These are phyloP conservation scores for Gamsiella multidivaricata DNA, from an alignment of 192 early-diverging fungal species.

Conservation along the genomic window DNA sequence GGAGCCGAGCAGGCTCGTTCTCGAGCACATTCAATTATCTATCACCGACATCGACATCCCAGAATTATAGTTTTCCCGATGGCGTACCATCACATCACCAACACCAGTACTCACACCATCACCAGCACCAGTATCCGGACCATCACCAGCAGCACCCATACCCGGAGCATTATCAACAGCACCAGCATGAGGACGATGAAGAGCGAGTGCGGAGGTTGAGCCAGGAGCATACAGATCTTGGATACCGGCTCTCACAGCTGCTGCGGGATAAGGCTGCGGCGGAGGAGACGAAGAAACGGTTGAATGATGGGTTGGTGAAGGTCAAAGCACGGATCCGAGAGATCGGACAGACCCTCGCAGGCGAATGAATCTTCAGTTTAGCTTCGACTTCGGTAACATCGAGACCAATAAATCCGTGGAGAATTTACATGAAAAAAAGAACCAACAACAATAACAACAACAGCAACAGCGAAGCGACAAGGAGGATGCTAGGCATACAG, in stretches of 20 bases:
- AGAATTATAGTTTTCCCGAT: too few species aligned
- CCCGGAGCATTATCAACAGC: neutral
- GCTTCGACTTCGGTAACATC: too few species aligned
- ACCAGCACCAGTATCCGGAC: neutral
- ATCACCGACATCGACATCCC: too few species aligned
- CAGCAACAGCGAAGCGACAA: neutral
- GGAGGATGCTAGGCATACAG: too few species aligned
- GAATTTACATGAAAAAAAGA: too few species aligned
- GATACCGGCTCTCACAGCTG: constrained; percentile 7
- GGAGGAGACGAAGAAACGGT: constrained; percentile 23
- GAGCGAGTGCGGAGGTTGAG: neutral
- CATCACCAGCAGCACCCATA: constrained; percentile 1
- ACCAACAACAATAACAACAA: too few species aligned
- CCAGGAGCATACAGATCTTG: constrained; percentile 11
- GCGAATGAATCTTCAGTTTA: too few species aligned
- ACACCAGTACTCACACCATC: neutral
- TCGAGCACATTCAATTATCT: too few species aligned
- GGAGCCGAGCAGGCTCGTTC: too few species aligned
- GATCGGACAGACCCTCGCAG: neutral
- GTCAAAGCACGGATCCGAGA: constrained; percentile 34
- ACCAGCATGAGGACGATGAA: neutral
- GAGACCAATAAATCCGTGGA: too few species aligned
- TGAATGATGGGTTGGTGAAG: constrained; percentile 20
- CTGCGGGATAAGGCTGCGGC: constrained; percentile 25
- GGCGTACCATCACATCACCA: neutral